A percentile compares a stretch with the other conserved stretches of the same genome.
Evolutionary conservation across 208 protist species (phyloP).

Genomic region (Borovskyia barvae): DNA sequence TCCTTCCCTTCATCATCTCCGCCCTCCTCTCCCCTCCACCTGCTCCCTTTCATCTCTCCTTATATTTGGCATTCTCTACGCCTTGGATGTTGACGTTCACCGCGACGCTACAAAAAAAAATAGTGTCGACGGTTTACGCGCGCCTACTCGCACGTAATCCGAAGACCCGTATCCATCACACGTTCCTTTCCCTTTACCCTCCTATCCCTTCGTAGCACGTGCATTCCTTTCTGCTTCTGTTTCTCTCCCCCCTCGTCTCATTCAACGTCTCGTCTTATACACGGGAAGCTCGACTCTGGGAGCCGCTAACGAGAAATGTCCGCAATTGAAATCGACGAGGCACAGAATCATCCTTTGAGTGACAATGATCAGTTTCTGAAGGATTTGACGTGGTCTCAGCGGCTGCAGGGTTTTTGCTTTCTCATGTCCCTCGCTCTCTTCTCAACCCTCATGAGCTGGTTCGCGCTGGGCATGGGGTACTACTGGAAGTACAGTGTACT

Average conservation of each 20-base stretch:
- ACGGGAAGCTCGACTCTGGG: not conserved
- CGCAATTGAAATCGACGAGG: constrained; percentile 27
- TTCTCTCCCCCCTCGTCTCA: not conserved
- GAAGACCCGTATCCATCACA: too few species aligned
- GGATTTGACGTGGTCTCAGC: constrained; percentile 71
- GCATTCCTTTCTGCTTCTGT: too few species aligned
- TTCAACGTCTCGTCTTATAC: not conserved
- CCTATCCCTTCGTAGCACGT: too few species aligned
- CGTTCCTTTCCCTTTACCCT: too few species aligned
- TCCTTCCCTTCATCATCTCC: not conserved
- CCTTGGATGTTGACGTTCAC: too few species aligned
- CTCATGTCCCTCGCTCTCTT: constrained; percentile 79
- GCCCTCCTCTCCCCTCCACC: not conserved
- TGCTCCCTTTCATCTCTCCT: not conserved
- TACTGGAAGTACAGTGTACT: constrained; percentile 90
- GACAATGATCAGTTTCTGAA: constrained; percentile 69
- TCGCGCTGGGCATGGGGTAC: constrained; percentile 65
- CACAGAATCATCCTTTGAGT: constrained; percentile 15
- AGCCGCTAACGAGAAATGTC: constrained; percentile 4
- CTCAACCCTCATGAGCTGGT: constrained; percentile 75
- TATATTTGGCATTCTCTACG: too few species aligned
- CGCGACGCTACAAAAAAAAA: too few species aligned
- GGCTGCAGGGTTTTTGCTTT: constrained; percentile 80
- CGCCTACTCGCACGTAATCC: too few species aligned
- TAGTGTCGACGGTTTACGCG: too few species aligned